phyloP scores from a whole-genome alignment of 164 flowering plant species.

The Aristolochia fimbriata region DNA sequence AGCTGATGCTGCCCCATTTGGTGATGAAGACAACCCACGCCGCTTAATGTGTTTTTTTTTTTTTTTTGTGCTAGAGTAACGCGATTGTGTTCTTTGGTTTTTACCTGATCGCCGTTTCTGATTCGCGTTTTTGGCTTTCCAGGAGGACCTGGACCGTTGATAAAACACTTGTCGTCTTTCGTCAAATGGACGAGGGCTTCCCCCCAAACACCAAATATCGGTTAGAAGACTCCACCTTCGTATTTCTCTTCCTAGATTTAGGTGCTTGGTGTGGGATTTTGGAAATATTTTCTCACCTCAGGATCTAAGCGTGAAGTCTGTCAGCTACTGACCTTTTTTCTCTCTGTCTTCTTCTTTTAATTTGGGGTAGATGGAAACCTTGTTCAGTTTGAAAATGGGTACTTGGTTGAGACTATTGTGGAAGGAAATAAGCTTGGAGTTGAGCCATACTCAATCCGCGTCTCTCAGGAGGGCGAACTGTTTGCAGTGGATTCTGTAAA shows the following conservation, averaged over 20 bases:
- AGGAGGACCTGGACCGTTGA: constrained; percentile 41
- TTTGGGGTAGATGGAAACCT: constrained; percentile 52
- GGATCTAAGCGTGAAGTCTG: too few species aligned
- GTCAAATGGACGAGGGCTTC: constrained; percentile 73
- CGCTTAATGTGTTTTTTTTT: neutral
- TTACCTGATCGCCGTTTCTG: neutral
- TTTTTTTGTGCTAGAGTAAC: neutral
- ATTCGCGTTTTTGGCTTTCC: constrained; percentile 5
- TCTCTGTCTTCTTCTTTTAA: constrained; percentile 2
- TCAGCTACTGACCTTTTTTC: too few species aligned
- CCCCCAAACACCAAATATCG: constrained; percentile 58
- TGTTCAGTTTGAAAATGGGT: constrained; percentile 87
- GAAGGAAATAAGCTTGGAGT: constrained; percentile 86
- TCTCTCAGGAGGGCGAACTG: constrained; percentile 85
- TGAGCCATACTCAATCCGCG: constrained; percentile 65
- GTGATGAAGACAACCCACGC: constrained; percentile 14
- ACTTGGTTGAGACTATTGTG: constrained; percentile 85
- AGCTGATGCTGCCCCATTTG: constrained; percentile 72
- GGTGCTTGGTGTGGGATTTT: constrained; percentile 11
- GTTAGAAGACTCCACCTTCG: constrained; percentile 17
- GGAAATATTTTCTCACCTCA: constrained; percentile 3
- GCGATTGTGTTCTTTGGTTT: constrained; percentile 5
- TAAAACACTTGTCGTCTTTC: constrained; percentile 64
- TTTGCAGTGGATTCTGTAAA: constrained; percentile 78
- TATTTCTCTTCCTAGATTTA: neutral